These are phyloP conservation scores for Perilla frutescens DNA, from an alignment of 257 asterid genomes.

Conservation along the genomic window DNA sequence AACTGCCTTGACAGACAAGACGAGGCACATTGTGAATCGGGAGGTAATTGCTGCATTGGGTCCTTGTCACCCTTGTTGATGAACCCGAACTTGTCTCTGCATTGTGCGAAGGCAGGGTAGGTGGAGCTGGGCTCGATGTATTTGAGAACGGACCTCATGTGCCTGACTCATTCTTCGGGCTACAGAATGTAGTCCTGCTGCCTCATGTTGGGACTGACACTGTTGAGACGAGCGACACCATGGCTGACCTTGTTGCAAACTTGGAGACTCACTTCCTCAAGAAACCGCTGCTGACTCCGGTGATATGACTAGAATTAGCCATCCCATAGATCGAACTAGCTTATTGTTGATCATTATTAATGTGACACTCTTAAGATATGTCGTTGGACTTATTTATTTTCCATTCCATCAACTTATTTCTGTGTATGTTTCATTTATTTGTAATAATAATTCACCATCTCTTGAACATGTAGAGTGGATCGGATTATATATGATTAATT, in stretches of 20 bases:
- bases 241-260: slow-evolving; percentile 84
- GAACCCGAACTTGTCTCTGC: slow-evolving; percentile 74
- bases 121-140: slow-evolving; percentile 94
- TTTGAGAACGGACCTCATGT: slow-evolving; percentile 75
- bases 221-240: slow-evolving; percentile 57
- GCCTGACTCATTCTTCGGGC: slow-evolving; percentile 55
- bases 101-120: slow-evolving; percentile 67
- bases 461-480: no score
- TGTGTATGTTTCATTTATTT: no score
- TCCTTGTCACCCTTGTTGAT: slow-evolving; percentile 68
- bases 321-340: background rate
- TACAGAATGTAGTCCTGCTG: slow-evolving; percentile 63
- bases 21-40: slow-evolving; percentile 60
- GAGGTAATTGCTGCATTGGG: slow-evolving; percentile 69
- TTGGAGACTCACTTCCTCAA: slow-evolving; percentile 70
- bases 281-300: slow-evolving; percentile 72
- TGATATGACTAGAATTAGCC: slow-evolving; percentile 44
- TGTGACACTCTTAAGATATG: no score
- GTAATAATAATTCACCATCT: no score
- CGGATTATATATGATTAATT: no score
- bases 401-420: no score
- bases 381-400: no score
- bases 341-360: no score
- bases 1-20: slow-evolving; percentile 51
- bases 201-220: slow-evolving; percentile 79